Base-by-base conservation (phyloP, 169 alveolate species). In the Besnoitia besnoiti region DNA sequence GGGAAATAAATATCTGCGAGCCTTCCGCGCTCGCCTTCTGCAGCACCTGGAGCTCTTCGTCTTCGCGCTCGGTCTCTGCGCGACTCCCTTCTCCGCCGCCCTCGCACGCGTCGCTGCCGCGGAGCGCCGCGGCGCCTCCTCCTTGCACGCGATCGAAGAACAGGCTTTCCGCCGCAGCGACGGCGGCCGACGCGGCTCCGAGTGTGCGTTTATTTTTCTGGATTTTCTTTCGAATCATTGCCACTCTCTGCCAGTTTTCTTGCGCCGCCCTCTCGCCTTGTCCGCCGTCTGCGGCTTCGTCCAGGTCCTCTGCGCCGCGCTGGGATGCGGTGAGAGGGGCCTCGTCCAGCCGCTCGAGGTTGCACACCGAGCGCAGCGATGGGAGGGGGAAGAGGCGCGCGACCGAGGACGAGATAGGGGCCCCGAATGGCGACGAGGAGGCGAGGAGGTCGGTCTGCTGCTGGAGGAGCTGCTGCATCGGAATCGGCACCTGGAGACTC, bases 371-470 rank as follows among this genome's bases (percentile, higher is more conserved):
- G 0, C 61, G 55, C 37, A 77, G 35, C 10, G 55, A 42, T 0
- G 87, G 87, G 40, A 77, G 87, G 59, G 55, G 87, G 77, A 89
- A 37, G 79, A 89, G 92, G 42, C 67, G 67, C 79, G 92, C 50
- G 75, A 42, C 35, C 87, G 92, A 33, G 85, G 92, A 10, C 85
- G 30, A 21, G 79, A 12, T 35, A 47, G 92, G 44, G 50, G 88
- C 44, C 27, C 85, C 51, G 24, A 67, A 67, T 16, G 80, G 3
- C 19, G 80, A 33, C 46, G 47, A 30, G 10, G 80, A 35, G n/a
- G n/a, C n/a, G 44, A 35, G 47, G 44, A 67, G 4, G 47, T 77
- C 61, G 59, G 33, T 5, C 59, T 77, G 87, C 87, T 77, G 87
- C 30, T 42, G 87, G 14, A 40, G 87, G 33, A 37, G 49, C 50